Evolutionary conservation across 441 rosid genomes (phyloP).

Genomic region (California macrophylla): DNA sequence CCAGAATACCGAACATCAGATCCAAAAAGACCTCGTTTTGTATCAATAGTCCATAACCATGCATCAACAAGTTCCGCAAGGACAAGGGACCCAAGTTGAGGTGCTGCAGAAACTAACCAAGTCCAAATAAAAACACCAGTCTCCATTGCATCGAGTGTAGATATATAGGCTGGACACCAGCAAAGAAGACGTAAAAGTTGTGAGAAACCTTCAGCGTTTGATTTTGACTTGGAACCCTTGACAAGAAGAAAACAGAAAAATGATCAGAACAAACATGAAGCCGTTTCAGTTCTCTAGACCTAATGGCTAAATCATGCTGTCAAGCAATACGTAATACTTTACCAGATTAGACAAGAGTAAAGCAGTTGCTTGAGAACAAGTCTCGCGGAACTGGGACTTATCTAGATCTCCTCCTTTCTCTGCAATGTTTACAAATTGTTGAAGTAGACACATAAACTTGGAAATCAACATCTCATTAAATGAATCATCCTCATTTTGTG

Average conservation of each 20-base stretch:
- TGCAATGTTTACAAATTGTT: constrained; percentile 74
- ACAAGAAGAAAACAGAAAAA: constrained; percentile 16
- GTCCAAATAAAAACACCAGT: constrained; percentile 96
- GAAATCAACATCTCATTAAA: constrained; percentile 77
- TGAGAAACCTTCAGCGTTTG: constrained; percentile 77
- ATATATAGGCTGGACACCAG: constrained; percentile 99
- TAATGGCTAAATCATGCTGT: background rate
- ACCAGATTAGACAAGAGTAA: constrained; percentile 91
- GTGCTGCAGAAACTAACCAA: constrained; percentile 98
- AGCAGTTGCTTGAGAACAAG: constrained; percentile 94
- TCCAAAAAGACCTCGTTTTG: constrained; percentile 90
- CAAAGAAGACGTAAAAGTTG: constrained; percentile 93
- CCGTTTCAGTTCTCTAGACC: background rate
- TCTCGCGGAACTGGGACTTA: constrained; percentile 75
- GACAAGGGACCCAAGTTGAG: constrained; percentile 80
- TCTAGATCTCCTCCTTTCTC: constrained; percentile 89
- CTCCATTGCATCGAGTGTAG: constrained; percentile 92
- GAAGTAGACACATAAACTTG: constrained; percentile 81
- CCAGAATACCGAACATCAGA: constrained; percentile 72
- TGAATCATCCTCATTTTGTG: constrained; percentile 66
- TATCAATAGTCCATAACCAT: constrained; percentile 98
- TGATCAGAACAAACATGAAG: constrained; percentile 6
- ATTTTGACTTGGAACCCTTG: constrained; percentile 63
- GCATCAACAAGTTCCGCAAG: constrained; percentile 99
- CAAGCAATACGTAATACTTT: constrained; percentile 18